Evolutionary conservation across 2,329 filamentous ascomycete genomes (phyloP).

Genomic region (Colletotrichum sp.): DNA sequence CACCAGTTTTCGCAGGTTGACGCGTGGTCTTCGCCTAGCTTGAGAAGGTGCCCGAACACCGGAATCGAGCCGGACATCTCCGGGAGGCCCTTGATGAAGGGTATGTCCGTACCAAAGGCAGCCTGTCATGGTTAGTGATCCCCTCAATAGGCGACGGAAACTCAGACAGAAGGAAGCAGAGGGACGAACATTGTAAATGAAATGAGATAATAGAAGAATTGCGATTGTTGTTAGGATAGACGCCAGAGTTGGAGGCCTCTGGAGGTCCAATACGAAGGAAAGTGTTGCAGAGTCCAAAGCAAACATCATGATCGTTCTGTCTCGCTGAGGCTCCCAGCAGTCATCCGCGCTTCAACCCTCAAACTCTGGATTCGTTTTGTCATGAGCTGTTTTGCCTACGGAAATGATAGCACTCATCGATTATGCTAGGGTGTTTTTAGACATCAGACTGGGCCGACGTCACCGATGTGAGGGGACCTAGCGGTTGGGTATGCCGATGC

Average conservation of each 20-base stretch:
- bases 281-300: background rate
- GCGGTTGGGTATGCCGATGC: background rate
- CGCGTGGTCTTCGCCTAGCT: slow-evolving; percentile 35
- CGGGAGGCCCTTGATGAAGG: slow-evolving; percentile 66
- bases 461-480: background rate
- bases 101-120: slow-evolving; percentile 56
- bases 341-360: background rate
- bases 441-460: background rate
- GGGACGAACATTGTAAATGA: background rate
- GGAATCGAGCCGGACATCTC: slow-evolving; percentile 72
- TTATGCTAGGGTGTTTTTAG: background rate
- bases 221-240: background rate
- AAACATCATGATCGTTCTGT: background rate
- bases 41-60: slow-evolving; percentile 70
- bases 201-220: background rate
- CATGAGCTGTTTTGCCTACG: background rate
- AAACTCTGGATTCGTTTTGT: background rate
- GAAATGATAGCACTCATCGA: background rate
- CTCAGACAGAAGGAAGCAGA: fast-evolving
- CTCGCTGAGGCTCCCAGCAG: background rate
- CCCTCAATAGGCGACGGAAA: background rate
- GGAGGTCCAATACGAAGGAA: background rate
- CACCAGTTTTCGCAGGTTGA: background rate
- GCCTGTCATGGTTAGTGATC: background rate
- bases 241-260: background rate